Evolutionary conservation across 352 stramenopile species (phyloP).

Genomic region (Pythium dissimile): DNA sequence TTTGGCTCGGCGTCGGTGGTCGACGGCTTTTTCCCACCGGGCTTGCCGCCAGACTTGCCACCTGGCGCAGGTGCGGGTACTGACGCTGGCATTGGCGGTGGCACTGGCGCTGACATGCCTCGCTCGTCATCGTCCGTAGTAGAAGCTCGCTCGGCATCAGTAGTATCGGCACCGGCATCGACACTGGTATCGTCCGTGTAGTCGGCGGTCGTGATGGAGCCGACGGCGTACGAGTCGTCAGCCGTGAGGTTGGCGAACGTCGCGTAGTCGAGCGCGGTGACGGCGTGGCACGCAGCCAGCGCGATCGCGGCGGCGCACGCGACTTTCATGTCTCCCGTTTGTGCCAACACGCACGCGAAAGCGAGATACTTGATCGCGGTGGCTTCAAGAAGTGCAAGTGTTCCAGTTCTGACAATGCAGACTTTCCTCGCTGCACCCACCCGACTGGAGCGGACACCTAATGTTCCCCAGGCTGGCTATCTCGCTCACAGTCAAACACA

Average conservation of each 20-base stretch:
- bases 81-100: not conserved
- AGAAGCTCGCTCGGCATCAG: no score
- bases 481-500: no score
- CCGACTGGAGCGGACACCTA: no score
- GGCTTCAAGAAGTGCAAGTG: not conserved
- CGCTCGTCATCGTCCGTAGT: not conserved
- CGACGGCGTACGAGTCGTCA: not conserved
- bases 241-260: not conserved
- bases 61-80: not conserved
- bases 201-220: not conserved
- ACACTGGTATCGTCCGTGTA: not conserved
- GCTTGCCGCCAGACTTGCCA: not conserved
- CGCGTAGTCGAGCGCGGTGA: not conserved
- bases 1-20: slow-evolving; percentile 16
- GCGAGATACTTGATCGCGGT: no score
- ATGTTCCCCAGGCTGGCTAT: no score
- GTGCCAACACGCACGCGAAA: no score
- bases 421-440: no score
- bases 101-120: not conserved
- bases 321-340: not conserved
- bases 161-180: no score
- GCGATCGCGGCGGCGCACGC: not conserved
- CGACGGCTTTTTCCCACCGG: no score
- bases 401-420: no score
- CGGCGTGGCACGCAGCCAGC: not conserved